Percentiles rank a stretch among this genome's conserved stretches.
phyloP scores from a whole-genome alignment of 2,329 filamentous ascomycete species.

The Hypoxylon sp. region DNA sequence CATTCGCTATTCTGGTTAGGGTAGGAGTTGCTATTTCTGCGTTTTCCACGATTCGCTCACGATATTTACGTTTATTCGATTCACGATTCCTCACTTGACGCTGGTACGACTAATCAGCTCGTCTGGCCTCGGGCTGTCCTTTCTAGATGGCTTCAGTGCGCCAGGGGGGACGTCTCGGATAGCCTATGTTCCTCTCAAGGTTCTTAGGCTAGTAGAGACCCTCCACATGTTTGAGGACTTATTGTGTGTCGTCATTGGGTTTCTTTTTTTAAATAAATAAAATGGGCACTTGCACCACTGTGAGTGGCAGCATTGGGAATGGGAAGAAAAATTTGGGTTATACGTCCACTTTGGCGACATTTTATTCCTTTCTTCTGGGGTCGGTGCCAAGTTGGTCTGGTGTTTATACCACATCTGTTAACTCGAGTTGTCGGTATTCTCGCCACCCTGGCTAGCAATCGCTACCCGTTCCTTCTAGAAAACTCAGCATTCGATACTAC shows the following conservation, averaged over 20 bases:
- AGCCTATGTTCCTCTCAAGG: conserved; percentile 10
- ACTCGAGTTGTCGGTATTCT: neutral
- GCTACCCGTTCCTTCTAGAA: neutral
- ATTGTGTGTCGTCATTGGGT: conserved; percentile 17
- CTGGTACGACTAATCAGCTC: conserved; percentile 25
- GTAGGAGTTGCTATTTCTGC: conserved; percentile 8
- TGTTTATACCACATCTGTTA: neutral
- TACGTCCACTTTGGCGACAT: conserved; percentile 26
- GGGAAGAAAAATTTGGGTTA: conserved; percentile 35
- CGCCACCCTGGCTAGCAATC: conserved; percentile 1
- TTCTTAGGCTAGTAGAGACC: conserved; percentile 7
- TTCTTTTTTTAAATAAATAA: conserved; percentile 37
- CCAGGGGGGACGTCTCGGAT: conserved; percentile 1
- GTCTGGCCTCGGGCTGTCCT: conserved; percentile 4
- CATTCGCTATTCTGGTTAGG: neutral
- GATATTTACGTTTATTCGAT: conserved; percentile 45
- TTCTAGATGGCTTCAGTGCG: conserved; percentile 10
- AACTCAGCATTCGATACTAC: neutral
- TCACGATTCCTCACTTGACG: conserved; percentile 36
- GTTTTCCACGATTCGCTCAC: conserved; percentile 34
- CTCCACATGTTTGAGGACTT: conserved; percentile 22
- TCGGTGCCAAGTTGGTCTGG: neutral
- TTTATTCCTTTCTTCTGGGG: conserved; percentile 14
- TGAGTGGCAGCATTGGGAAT: conserved; percentile 27
- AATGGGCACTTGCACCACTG: conserved; percentile 30